These are phyloP conservation scores for Cryptococcus sp. DNA, from an alignment of 1,284 basidiomycete genomes.

Conservation along the genomic window DNA sequence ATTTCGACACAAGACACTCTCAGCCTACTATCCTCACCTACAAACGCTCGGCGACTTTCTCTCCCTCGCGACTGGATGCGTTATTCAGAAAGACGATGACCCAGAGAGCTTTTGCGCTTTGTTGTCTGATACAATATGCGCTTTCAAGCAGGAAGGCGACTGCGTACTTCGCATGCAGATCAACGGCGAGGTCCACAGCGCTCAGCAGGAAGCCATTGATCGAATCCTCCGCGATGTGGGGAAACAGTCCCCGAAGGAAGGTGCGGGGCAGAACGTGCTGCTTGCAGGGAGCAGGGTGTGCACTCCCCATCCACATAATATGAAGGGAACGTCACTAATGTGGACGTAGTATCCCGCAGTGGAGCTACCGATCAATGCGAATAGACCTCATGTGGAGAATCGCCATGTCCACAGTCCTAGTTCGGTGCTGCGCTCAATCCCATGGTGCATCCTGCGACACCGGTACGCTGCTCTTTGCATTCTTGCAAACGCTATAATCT, in stretches of 20 bases:
- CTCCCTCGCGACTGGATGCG: not conserved
- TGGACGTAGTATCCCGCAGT: conserved; percentile 7
- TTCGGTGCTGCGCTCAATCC: conserved; percentile 19
- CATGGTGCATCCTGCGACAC: conserved; percentile 37
- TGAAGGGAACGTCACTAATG: not conserved
- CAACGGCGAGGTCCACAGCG: conserved; percentile 4
- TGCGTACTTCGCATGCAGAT: not conserved
- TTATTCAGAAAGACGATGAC: conserved; percentile 22
- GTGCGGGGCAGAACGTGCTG: conserved; percentile 26
- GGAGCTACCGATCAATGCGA: conserved; percentile 27
- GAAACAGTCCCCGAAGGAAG: not conserved
- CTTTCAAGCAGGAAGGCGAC: conserved; percentile 4
- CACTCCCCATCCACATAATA: not conserved
- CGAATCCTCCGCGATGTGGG: conserved; percentile 31
- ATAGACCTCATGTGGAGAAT: conserved; percentile 24
- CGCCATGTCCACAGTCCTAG: conserved; percentile 27
- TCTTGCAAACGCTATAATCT: not conserved
- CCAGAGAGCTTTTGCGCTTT: conserved; percentile 26
- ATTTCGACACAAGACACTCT: conserved; percentile 43
- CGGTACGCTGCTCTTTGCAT: conserved; percentile 20
- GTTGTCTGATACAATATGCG: conserved; percentile 27
- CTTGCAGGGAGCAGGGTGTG: conserved; percentile 26
- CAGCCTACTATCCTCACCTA: conserved; percentile 39
- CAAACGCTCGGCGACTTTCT: conserved; percentile 26
- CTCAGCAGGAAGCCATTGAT: conserved; percentile 42